phyloP scores from a whole-genome alignment of 2,329 filamentous ascomycete genomes.

The Emydomyces testavorans region DNA sequence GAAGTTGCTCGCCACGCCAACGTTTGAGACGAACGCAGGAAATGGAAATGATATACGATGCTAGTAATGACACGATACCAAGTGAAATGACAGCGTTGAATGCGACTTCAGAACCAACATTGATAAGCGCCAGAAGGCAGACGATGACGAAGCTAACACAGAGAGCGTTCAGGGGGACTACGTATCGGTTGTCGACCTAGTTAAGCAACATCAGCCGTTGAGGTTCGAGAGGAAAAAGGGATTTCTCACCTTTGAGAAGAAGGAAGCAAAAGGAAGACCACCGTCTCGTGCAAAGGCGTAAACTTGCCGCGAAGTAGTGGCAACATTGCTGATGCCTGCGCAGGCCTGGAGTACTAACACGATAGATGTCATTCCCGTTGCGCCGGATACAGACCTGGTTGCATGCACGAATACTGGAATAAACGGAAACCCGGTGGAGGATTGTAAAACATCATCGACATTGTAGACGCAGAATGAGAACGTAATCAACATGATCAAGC shows the following conservation, averaged over 20 bases:
- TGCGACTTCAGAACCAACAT: constrained; percentile 37
- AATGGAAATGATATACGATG: constrained; percentile 37
- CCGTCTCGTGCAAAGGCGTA: constrained; percentile 30
- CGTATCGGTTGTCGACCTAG: constrained; percentile 13
- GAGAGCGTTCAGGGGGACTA: constrained; percentile 23
- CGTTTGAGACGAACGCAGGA: constrained; percentile 37
- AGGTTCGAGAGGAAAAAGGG: neutral
- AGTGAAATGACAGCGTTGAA: constrained; percentile 36
- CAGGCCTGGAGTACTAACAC: constrained; percentile 25
- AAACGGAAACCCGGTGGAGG: constrained; percentile 29
- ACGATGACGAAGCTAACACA: constrained; percentile 21
- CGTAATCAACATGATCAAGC: constrained; percentile 29
- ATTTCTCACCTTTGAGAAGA: constrained; percentile 14
- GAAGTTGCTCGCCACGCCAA: constrained; percentile 32
- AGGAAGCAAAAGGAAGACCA: constrained; percentile 25
- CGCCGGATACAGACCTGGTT: constrained; percentile 31
- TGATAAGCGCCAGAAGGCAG: constrained; percentile 38
- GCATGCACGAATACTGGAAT: constrained; percentile 37
- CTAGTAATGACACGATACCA: constrained; percentile 29
- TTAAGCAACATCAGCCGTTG: neutral
- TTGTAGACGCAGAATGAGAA: constrained; percentile 28
- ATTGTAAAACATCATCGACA: constrained; percentile 23
- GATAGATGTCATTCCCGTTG: constrained; percentile 24
- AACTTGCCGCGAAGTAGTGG: constrained; percentile 25
- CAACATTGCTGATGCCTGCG: constrained; percentile 25